These are phyloP conservation scores for Lentinula raphanica DNA, from an alignment of 768 basidiomycete species.

Conservation along the genomic window DNA sequence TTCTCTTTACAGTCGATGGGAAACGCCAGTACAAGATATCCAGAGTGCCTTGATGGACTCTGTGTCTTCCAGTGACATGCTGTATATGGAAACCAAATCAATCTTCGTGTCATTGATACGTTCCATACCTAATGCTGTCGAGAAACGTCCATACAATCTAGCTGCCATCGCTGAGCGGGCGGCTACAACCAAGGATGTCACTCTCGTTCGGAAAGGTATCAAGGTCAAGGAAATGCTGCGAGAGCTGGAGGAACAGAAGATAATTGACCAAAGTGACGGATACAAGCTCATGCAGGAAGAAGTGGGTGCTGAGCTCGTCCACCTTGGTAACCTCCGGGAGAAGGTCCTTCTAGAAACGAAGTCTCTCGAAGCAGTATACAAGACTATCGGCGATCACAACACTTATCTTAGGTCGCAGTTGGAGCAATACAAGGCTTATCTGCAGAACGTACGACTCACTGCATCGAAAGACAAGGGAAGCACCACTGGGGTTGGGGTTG, in stretches of 20 bases:
- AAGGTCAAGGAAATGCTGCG: constrained; percentile 99
- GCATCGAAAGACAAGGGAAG: constrained; percentile 85
- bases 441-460: constrained; percentile 93
- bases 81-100: constrained; percentile 99
- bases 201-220: constrained; percentile 93
- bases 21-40: constrained; percentile 97
- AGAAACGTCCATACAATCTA: constrained; percentile 87
- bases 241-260: constrained; percentile 86
- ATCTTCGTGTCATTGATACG: constrained; percentile 98
- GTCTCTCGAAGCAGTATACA: constrained; percentile 94
- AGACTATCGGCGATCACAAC: constrained; percentile 99
- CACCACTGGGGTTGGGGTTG: constrained; percentile 87
- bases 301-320: constrained; percentile 89
- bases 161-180: constrained; percentile 87
- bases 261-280: constrained; percentile 77
- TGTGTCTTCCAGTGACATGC: constrained; percentile 95
- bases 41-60: constrained; percentile 96
- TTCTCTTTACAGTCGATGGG: constrained; percentile 94
- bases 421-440: constrained; percentile 99
- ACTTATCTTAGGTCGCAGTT: constrained; percentile 93
- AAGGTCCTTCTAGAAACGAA: constrained; percentile 92
- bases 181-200: constrained; percentile 95
- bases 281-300: constrained; percentile 98
- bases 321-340: constrained; percentile 93
- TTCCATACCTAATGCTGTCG: constrained; percentile 79